Evolutionary conservation across 73 alveolate genomes (phyloP).

Genomic region (Symbiodinium natans): DNA sequence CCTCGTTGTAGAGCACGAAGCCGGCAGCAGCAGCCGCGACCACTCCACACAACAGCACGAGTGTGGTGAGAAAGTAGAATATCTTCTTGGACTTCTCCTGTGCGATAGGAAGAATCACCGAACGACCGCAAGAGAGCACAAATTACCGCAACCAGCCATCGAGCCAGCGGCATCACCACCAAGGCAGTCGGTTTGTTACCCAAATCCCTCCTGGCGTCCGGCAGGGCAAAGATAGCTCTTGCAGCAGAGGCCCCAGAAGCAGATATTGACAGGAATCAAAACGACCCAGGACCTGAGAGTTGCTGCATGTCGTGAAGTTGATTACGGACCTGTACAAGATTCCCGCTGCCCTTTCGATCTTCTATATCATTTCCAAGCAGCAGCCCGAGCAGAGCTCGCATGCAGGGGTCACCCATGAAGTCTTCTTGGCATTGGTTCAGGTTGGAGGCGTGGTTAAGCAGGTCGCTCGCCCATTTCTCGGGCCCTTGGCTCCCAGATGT

Average conservation of each 20-base stretch:
- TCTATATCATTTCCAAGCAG: constrained; percentile 36
- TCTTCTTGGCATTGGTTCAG: constrained; percentile 63
- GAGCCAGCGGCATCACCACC: no score
- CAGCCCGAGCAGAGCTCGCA: constrained; percentile 37
- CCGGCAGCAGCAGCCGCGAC: constrained; percentile 51
- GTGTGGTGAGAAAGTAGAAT: constrained; percentile 28
- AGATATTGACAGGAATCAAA: constrained; percentile 65
- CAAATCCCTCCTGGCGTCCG: constrained; percentile 13
- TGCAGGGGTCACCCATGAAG: constrained; percentile 83
- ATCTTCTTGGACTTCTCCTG: constrained; percentile 77
- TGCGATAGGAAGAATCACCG: background rate
- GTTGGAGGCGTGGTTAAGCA: constrained; percentile 24
- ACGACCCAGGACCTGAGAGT: constrained; percentile 76
- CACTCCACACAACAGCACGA: constrained; percentile 56
- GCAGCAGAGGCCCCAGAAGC: constrained; percentile 83
- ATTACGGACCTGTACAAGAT: background rate
- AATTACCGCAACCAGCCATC: no score
- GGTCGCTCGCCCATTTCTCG: constrained; percentile 69
- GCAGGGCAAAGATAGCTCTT: background rate
- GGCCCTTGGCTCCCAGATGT: constrained; percentile 17
- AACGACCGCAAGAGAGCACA: no score
- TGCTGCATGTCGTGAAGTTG: background rate
- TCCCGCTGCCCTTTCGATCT: background rate
- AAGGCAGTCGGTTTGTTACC: background rate
- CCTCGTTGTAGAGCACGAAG: constrained; percentile 25